Conservation (phyloP, 2,329 filamentous ascomycete species). For the Trichothecium sympodiale region DNA sequence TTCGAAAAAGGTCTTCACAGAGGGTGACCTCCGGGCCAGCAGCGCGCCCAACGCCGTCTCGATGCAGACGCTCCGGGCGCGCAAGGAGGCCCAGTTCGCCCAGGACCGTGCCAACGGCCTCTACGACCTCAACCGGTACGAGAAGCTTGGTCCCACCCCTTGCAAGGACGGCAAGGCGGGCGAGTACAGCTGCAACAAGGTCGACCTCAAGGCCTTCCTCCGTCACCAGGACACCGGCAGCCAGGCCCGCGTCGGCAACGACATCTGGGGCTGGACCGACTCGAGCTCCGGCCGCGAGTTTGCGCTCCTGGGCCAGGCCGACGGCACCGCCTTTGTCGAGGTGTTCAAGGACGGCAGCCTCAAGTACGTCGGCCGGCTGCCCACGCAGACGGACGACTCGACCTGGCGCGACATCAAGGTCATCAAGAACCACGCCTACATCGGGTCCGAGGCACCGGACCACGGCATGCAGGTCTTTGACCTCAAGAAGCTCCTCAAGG, state of each 20-base stretch:
- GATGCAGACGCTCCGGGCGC: conserved; percentile 7
- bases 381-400: conserved; percentile 23
- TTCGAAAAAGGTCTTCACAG: conserved; percentile 3
- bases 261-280: conserved; percentile 16
- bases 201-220: conserved; percentile 26
- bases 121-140: conserved; percentile 10
- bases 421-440: conserved; percentile 21
- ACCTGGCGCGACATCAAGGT: conserved; percentile 30
- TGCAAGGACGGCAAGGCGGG: conserved; percentile 20
- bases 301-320: conserved; percentile 30
- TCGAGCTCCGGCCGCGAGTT: conserved; percentile 30
- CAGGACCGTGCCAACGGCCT: conserved; percentile 6
- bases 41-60: conserved; percentile 6
- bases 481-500: conserved; percentile 37
- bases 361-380: conserved; percentile 31
- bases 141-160: conserved; percentile 3
- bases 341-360: conserved; percentile 28
- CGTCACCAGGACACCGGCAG: conserved; percentile 24
- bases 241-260: conserved; percentile 21
- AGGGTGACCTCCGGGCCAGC: conserved; percentile 6
- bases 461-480: conserved; percentile 56
- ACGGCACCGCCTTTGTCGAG: conserved; percentile 36
- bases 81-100: conserved; percentile 6
- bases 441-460: conserved; percentile 28
- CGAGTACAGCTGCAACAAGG: conserved; percentile 21